Conservation (phyloP, 2,329 filamentous ascomycete species). For the Didymella lethalis region DNA sequence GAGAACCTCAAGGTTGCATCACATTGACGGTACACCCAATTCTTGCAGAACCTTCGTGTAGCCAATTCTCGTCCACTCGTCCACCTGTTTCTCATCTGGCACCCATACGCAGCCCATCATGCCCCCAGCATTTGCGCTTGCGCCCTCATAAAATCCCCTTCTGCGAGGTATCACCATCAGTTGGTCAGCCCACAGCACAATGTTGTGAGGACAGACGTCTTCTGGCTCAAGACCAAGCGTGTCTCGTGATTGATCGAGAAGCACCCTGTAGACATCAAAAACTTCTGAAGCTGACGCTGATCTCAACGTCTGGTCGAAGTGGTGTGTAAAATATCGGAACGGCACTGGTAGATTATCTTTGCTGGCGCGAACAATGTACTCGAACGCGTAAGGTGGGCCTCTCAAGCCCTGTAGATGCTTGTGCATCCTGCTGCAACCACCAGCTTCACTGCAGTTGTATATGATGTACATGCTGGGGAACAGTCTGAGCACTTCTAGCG, state of each 20-base stretch:
- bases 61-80: constrained; percentile 52
- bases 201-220: constrained; percentile 56
- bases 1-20: not conserved
- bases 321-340: constrained; percentile 48
- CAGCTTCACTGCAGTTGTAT: constrained; percentile 58
- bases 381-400: constrained; percentile 44
- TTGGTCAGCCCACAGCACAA: constrained; percentile 55
- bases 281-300: constrained; percentile 19
- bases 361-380: constrained; percentile 39
- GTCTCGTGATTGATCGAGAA: constrained; percentile 29
- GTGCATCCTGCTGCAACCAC: constrained; percentile 58
- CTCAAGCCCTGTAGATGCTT: constrained; percentile 59
- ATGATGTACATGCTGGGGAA: constrained; percentile 51
- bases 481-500: constrained; percentile 44
- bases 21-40: constrained; percentile 41
- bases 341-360: constrained; percentile 38
- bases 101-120: constrained; percentile 59
- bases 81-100: constrained; percentile 43
- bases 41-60: constrained; percentile 48
- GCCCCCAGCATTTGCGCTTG: constrained; percentile 56
- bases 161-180: constrained; percentile 59
- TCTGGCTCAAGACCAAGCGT: constrained; percentile 21
- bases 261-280: constrained; percentile 26
- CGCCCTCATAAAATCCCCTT: constrained; percentile 44
- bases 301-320: constrained; percentile 36